These are phyloP conservation scores for Saccharomycopsis malanga DNA, from an alignment of 805 yeast genomes.

Conservation along the genomic window DNA sequence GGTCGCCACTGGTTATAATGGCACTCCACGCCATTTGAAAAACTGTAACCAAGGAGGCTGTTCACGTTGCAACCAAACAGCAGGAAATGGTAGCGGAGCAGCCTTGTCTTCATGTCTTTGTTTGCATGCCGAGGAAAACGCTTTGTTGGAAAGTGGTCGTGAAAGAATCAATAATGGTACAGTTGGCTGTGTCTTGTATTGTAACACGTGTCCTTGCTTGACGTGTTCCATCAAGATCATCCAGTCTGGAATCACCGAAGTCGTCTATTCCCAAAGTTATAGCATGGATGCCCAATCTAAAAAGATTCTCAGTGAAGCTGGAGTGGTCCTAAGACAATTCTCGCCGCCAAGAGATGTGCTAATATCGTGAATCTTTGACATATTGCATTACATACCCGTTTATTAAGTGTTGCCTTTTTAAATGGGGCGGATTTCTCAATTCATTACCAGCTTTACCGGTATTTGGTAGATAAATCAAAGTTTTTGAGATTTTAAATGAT, in stretches of 20 bases:
- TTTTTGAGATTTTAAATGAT: no score
- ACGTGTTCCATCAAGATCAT: conserved; percentile 95
- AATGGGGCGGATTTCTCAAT: not conserved
- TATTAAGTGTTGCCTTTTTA: not conserved
- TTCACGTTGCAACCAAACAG: conserved; percentile 72
- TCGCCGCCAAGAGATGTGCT: conserved; percentile 26
- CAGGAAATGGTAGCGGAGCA: conserved; percentile 47
- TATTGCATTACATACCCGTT: not conserved
- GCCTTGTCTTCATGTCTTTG: conserved; percentile 81
- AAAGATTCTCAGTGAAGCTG: conserved; percentile 65
- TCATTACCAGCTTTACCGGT: no score
- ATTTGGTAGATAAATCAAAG: no score
- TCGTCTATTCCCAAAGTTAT: conserved; percentile 86
- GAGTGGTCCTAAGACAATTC: conserved; percentile 60
- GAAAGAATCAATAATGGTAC: conserved; percentile 39
- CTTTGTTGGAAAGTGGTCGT: conserved; percentile 88
- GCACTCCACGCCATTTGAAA: conserved; percentile 82
- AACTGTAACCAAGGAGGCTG: conserved; percentile 98
- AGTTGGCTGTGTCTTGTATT: conserved; percentile 57
- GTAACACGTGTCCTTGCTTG: conserved; percentile 96
- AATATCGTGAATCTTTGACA: not conserved
- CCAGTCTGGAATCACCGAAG: conserved; percentile 85
- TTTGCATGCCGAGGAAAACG: conserved; percentile 96
- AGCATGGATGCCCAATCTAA: conserved; percentile 83
- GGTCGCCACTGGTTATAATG: conserved; percentile 95